phyloP scores from a whole-genome alignment of 176 grass and related monocot species.

The Triticum aestivum region IWGSC_CS_RefSeq_v2.1 NC_057811.1:382616767-382617266 shows the following conservation, averaged over 20 bases:
- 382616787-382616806: background rate
- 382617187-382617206: background rate
- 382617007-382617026: background rate
- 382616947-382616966: background rate
- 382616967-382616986: background rate
- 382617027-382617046: background rate
- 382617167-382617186: background rate
- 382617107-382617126: background rate
- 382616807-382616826: conserved; percentile 17
- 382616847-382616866: background rate
- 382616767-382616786: background rate
- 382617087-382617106: conserved; percentile 3
- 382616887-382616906: conserved; percentile 13
- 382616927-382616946: conserved; percentile 12
- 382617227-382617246: conserved; percentile 8
- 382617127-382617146: background rate
- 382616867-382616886: conserved; percentile 3
- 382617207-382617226: background rate
- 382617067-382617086: background rate
- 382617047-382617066: background rate
- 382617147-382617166: background rate
- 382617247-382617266: conserved; percentile 14
- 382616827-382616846: conserved; percentile 33
- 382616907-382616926: background rate
- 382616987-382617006: background rate